Conservation (phyloP, 1,284 basidiomycete genomes). For the Wallemia ichthyophaga region DNA sequence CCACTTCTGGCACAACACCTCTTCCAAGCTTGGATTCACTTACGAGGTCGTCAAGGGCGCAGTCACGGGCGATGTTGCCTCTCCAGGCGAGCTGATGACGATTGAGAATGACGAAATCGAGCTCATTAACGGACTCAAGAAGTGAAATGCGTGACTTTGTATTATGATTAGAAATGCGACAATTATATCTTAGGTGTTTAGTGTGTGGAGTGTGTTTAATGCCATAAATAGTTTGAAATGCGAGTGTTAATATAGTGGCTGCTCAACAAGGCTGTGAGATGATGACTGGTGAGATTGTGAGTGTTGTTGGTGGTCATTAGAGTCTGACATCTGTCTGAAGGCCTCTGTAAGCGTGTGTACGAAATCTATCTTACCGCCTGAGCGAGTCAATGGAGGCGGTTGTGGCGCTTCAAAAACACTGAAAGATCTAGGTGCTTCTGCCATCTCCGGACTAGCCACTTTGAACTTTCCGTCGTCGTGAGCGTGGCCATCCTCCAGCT, state of each 20-base stretch:
- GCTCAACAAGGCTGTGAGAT: neutral
- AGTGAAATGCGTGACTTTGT: neutral
- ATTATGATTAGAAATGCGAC: neutral
- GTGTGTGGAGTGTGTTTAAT: no score
- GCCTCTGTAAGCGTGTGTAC: neutral
- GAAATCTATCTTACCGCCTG: neutral
- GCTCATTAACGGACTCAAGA: conserved; percentile 8
- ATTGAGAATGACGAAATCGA: conserved; percentile 30
- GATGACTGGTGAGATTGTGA: neutral
- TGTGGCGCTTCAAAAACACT: neutral
- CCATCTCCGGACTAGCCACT: neutral
- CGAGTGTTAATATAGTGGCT: neutral
- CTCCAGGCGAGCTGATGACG: conserved; percentile 31
- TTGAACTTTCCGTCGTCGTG: no score
- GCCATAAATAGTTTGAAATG: no score
- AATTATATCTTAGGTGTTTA: no score
- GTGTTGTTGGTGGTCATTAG: neutral
- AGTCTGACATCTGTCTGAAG: neutral
- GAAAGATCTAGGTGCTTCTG: neutral
- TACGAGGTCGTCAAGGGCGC: conserved; percentile 27
- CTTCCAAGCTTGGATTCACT: conserved; percentile 20
- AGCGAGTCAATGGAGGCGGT: neutral
- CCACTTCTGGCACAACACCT: conserved; percentile 35
- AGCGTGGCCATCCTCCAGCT: neutral
- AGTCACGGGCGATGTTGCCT: conserved; percentile 25